Evolutionary conservation across 441 rosid genomes (phyloP).

Genomic region (Arabidopsis lyrata): DNA sequence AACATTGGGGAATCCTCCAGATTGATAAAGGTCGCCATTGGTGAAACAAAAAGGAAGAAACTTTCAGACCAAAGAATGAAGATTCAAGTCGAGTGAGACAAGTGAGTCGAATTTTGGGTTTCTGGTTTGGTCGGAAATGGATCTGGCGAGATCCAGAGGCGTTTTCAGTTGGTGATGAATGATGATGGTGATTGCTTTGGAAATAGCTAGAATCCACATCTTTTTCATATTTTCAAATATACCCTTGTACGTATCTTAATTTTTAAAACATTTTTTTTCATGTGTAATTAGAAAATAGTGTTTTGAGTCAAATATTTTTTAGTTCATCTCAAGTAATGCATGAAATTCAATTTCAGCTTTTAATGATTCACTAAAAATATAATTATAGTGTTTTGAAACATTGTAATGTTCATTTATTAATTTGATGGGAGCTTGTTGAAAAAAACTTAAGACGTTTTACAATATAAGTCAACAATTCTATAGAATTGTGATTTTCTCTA

Average conservation of each 20-base stretch:
- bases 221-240: background rate
- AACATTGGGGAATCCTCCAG: constrained; percentile 97
- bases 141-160: constrained; percentile 42
- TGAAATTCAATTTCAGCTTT: too few relatives aligned
- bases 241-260: background rate
- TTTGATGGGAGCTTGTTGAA: background rate
- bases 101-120: constrained; percentile 3
- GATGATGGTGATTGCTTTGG: constrained; percentile 3
- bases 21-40: constrained; percentile 70
- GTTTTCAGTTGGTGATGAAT: constrained; percentile 36
- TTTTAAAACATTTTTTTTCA: too few relatives aligned
- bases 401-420: background rate
- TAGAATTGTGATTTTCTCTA: background rate
- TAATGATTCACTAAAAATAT: too few relatives aligned
- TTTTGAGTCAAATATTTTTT: background rate
- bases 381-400: background rate
- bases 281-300: background rate
- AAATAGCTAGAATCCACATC: constrained; percentile 5
- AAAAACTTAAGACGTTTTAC: background rate
- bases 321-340: too few relatives aligned
- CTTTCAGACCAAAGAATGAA: constrained; percentile 11
- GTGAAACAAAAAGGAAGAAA: constrained; percentile 18
- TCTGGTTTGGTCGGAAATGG: constrained; percentile 23
- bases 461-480: background rate
- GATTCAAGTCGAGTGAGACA: background rate